Conservation (phyloP, 306 rosid genomes). For the Mimosa bimucronata region DNA sequence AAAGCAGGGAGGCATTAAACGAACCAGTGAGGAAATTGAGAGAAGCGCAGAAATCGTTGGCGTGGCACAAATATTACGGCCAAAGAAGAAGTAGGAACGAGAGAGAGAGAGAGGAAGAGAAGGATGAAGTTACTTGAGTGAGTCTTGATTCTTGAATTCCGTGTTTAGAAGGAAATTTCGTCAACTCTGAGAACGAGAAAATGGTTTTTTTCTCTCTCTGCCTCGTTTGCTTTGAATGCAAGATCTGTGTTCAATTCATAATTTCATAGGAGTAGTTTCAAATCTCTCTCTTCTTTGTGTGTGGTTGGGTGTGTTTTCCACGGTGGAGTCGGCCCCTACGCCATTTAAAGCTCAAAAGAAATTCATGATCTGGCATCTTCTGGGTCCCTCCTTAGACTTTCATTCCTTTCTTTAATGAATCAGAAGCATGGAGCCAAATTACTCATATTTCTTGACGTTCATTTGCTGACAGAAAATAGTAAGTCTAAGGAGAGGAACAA, state of each 20-base stretch:
- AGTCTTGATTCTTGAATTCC: slow-evolving; percentile 19
- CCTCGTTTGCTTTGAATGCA: slow-evolving; percentile 10
- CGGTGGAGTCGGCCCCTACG: slow-evolving; percentile 37
- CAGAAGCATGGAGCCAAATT: neutral
- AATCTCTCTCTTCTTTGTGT: neutral
- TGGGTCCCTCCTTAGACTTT: slow-evolving; percentile 21
- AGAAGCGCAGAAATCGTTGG: neutral
- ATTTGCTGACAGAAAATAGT: neutral
- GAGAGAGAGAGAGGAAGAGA: slow-evolving; percentile 24
- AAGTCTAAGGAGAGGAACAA: neutral
- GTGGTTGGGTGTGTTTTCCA: neutral
- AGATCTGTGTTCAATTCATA: neutral
- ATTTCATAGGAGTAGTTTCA: too few species aligned
- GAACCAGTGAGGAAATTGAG: slow-evolving; percentile 36
- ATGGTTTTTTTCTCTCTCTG: neutral
- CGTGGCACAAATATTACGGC: slow-evolving; percentile 36
- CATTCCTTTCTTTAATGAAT: neutral
- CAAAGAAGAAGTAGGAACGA: neutral
- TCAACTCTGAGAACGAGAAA: slow-evolving; percentile 38
- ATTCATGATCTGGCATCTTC: slow-evolving; percentile 4
- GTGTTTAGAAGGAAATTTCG: slow-evolving; percentile 20
- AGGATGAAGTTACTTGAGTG: neutral
- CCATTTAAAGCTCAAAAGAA: slow-evolving; percentile 32
- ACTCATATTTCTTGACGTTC: neutral
- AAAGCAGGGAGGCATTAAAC: neutral